A percentile compares a stretch with the other conserved stretches of the same genome.
Evolutionary conservation across 2,329 filamentous ascomycete genomes (phyloP).

Genomic region (Pseudogymnoascus sp.): DNA sequence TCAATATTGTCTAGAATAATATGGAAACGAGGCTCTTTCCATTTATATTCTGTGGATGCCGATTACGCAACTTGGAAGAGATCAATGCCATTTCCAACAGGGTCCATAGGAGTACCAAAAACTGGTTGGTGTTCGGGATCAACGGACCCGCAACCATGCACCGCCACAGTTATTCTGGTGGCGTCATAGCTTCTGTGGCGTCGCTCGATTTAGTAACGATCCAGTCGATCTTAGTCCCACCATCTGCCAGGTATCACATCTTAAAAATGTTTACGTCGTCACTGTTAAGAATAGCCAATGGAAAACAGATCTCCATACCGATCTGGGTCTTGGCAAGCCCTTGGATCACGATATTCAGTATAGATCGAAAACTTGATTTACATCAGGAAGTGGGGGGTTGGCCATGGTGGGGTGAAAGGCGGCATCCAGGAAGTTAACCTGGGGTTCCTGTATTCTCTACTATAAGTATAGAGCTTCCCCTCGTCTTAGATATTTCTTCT

Average conservation of each 20-base stretch:
- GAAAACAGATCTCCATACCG: neutral
- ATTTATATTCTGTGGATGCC: neutral
- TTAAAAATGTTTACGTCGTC: slow-evolving; percentile 5
- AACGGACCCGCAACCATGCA: neutral
- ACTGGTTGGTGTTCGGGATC: neutral
- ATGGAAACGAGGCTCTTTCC: neutral
- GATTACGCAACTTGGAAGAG: slow-evolving; percentile 1
- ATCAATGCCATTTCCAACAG: neutral
- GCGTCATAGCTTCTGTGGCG: slow-evolving; percentile 5
- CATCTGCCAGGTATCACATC: neutral
- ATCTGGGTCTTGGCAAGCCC: neutral
- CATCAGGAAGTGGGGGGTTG: slow-evolving; percentile 2
- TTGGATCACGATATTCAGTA: neutral
- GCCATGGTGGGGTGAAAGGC: neutral
- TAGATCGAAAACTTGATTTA: slow-evolving; percentile 7
- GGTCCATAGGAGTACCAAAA: neutral
- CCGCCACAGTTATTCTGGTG: neutral
- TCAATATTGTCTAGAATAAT: neutral
- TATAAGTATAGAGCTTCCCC: slow-evolving; percentile 1
- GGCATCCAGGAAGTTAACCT: neutral
- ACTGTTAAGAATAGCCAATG: neutral
- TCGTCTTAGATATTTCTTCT: neutral
- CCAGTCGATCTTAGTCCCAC: neutral
- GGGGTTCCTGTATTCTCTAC: neutral
- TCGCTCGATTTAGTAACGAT: neutral